Evolutionary conservation across 2,329 filamentous ascomycete species (phyloP).

Genomic region (Rutstroemia sp.): DNA sequence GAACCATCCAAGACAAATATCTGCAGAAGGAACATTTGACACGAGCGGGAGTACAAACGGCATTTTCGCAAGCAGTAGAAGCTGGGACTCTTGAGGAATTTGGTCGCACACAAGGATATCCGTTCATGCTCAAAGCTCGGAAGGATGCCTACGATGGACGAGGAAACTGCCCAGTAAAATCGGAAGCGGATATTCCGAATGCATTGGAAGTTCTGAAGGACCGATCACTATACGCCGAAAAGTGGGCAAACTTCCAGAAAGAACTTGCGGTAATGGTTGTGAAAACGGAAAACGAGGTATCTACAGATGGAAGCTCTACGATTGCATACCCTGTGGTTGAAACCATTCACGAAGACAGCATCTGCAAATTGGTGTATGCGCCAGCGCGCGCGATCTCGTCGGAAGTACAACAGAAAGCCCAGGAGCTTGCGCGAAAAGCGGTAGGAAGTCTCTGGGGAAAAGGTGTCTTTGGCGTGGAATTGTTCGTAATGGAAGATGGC

Average conservation of each 20-base stretch:
- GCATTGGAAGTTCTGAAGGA: constrained; percentile 64
- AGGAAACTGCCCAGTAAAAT: constrained; percentile 60
- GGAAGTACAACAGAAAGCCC: constrained; percentile 55
- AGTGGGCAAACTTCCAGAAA: constrained; percentile 76
- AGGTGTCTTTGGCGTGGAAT: constrained; percentile 92
- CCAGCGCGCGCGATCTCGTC: constrained; percentile 67
- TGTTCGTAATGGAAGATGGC: constrained; percentile 75
- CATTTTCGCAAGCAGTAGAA: constrained; percentile 52
- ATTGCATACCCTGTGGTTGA: constrained; percentile 85
- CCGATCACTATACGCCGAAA: constrained; percentile 58
- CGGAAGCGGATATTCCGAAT: constrained; percentile 50
- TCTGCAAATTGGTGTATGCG: constrained; percentile 87
- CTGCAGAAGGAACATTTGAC: constrained; percentile 76
- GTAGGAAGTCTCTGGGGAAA: constrained; percentile 76
- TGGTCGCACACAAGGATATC: constrained; percentile 62
- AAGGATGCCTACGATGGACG: constrained; percentile 91
- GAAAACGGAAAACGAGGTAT: constrained; percentile 63
- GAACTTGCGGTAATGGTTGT: constrained; percentile 94
- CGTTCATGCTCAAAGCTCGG: constrained; percentile 87
- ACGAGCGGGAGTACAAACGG: constrained; percentile 61
- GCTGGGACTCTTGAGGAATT: constrained; percentile 54
- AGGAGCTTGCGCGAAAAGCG: constrained; percentile 70
- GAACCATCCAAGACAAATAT: constrained; percentile 90
- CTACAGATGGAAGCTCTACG: constrained; percentile 39
- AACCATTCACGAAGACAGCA: constrained; percentile 89